A percentile compares a stretch with the other conserved stretches of the same genome.
These are phyloP conservation scores for Gaertneriomyces semiglobifer DNA, from an alignment of 192 early-diverging fungal genomes.

Conservation along the genomic window DNA sequence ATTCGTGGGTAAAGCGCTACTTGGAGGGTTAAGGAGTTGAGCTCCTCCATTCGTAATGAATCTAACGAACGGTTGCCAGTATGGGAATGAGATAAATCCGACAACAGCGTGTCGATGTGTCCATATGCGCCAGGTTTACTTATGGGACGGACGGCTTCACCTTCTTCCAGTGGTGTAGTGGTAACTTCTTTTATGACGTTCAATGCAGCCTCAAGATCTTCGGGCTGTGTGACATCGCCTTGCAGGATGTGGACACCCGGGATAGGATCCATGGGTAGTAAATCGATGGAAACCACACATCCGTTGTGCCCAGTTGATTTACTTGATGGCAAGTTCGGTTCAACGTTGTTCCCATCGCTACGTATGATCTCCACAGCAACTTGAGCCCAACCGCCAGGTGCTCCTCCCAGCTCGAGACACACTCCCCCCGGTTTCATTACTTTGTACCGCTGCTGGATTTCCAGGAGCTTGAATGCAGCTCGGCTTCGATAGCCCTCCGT, in stretches of 20 bases:
- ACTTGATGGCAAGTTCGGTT: not conserved
- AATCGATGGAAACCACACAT: conserved; percentile 65
- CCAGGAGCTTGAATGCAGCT: conserved; percentile 69
- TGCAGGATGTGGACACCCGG: conserved; percentile 57
- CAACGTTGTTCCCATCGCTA: not conserved
- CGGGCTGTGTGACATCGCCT: conserved; percentile 62
- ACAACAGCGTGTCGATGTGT: conserved; percentile 40
- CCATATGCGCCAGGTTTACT: not conserved
- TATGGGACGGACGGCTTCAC: not conserved
- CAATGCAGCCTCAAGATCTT: conserved; percentile 29
- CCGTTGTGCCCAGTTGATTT: conserved; percentile 21
- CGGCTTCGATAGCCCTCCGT: conserved; percentile 64
- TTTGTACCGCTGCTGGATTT: conserved; percentile 31
- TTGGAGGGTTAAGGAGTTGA: conserved; percentile 64
- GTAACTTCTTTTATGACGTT: conserved; percentile 11
- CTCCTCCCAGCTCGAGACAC: conserved; percentile 62
- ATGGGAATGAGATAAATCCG: conserved; percentile 81
- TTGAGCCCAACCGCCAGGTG: conserved; percentile 80
- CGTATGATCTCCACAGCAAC: conserved; percentile 35
- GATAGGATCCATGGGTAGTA: conserved; percentile 68
- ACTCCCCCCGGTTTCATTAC: conserved; percentile 23
- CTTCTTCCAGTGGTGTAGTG: not conserved
- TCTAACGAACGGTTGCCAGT: conserved; percentile 68
- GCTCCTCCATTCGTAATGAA: conserved; percentile 49
- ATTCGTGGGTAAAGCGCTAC: conserved; percentile 54